These are phyloP conservation scores for Sarocladium oryzae DNA, from an alignment of 2,329 filamentous ascomycete genomes.

Conservation along the genomic window DNA sequence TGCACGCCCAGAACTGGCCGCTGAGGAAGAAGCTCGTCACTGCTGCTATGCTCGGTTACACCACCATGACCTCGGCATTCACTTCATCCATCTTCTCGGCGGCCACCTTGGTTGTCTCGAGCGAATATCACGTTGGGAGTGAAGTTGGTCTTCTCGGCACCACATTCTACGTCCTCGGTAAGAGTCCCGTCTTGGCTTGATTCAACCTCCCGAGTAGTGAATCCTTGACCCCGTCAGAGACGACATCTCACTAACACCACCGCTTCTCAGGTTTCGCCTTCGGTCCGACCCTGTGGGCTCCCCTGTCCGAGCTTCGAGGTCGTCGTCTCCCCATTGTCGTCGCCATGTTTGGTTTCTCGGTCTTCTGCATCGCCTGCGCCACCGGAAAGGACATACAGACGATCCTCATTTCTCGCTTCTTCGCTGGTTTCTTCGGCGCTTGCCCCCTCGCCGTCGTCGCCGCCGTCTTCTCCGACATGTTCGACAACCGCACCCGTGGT, in stretches of 20 bases:
- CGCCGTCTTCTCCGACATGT: slow-evolving; percentile 68
- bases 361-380: slow-evolving; percentile 60
- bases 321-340: slow-evolving; percentile 55
- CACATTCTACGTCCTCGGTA: slow-evolving; percentile 59
- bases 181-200: neutral
- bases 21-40: slow-evolving; percentile 68
- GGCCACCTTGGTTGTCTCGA: slow-evolving; percentile 51
- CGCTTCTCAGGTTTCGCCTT: slow-evolving; percentile 50
- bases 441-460: slow-evolving; percentile 63
- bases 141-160: slow-evolving; percentile 61
- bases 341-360: slow-evolving; percentile 61
- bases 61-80: slow-evolving; percentile 65
- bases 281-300: slow-evolving; percentile 66
- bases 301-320: slow-evolving; percentile 65
- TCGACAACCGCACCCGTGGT: slow-evolving; percentile 56
- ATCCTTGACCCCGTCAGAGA: neutral
- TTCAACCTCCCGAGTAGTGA: no score
- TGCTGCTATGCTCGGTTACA: slow-evolving; percentile 63
- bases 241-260: neutral
- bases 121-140: slow-evolving; percentile 51
- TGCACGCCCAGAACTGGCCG: slow-evolving; percentile 86
- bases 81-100: slow-evolving; percentile 70
- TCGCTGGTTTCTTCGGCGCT: slow-evolving; percentile 65
- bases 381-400: slow-evolving; percentile 63
- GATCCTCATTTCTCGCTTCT: slow-evolving; percentile 66